Conservation (phyloP, 2,329 filamentous ascomycete species). For the Ophiostoma novo-ulmi region DNA sequence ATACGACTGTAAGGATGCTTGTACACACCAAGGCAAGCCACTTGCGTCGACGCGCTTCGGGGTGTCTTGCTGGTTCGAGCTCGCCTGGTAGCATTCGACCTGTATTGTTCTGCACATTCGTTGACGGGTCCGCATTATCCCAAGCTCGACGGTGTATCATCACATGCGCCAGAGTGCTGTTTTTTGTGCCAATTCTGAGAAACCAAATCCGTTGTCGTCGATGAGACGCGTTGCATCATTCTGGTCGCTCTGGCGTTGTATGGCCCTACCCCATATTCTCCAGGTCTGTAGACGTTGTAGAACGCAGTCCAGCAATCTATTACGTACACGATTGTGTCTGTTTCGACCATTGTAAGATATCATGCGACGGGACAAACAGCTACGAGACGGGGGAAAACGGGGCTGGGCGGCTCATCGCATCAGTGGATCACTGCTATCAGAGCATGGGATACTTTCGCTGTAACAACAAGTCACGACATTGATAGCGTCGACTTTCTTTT, state of each 20-base stretch:
- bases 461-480: background rate
- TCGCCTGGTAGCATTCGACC: background rate
- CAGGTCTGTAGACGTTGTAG: conserved; percentile 1
- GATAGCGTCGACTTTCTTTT: background rate
- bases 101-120: no score
- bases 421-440: background rate
- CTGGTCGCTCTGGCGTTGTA: background rate
- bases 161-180: background rate
- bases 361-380: background rate
- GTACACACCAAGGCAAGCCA: background rate
- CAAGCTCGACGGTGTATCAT: background rate
- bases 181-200: background rate
- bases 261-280: background rate
- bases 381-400: background rate
- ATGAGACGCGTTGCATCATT: no score
- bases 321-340: background rate
- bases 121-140: background rate
- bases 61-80: background rate
- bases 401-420: conserved; percentile 2
- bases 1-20: background rate
- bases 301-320: background rate
- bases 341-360: background rate
- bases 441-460: background rate
- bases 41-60: background rate
- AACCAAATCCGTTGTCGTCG: no score